Base-by-base conservation (phyloP, 2,329 filamentous ascomycete genomes). In the Ascocoryne sarcoides region DNA sequence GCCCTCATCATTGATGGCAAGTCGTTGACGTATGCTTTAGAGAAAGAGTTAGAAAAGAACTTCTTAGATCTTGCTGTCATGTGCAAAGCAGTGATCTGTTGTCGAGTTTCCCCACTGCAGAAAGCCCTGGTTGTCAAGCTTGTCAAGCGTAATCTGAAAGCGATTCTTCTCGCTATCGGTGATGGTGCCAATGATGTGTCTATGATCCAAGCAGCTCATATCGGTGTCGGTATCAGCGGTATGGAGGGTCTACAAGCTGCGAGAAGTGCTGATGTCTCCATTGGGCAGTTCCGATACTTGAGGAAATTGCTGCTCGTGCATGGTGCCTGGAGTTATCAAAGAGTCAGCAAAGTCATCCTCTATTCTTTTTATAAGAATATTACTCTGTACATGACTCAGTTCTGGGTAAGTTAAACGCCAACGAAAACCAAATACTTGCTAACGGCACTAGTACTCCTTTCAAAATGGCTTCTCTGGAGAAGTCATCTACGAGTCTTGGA, bases 341-440 rank as follows among this genome's bases (percentile, higher is more conserved):
- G 92, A 44, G 83, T 98, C 60, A 90, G 84, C 73, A 95, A 94
- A 67, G 88, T 94, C 44, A 96, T 98, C 55, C 65, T 98, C 47
- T 98, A 95, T 66, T 96, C 92, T 5, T 98, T 96, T 63, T 98
- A 98, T 73, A 98, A 98, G 73, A 98, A 98, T 66, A 95, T 96
- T 52, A 83, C 89, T 15, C 71, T 98, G 46, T 98, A 96, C 66
- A 89, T 98, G 84, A 98, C 93, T 45, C 93, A 98, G 61, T 98
- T 98, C 61, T 98, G 93, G 87, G 84, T 88, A 70, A 68, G 81
- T 69, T 28, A 16, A 16, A 10, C 10, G 17, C 4, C 16, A 5
- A 3, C 29, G 12, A 10, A 29, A n/a, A 14, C 3, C 10, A 26
- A n/a, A 32, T 32, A 28, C 36, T 35, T 40, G 59, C 62, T 55